Conservation (phyloP, 2,329 filamentous ascomycete genomes). For the Aspergillus fumigatiaffinis region DNA sequence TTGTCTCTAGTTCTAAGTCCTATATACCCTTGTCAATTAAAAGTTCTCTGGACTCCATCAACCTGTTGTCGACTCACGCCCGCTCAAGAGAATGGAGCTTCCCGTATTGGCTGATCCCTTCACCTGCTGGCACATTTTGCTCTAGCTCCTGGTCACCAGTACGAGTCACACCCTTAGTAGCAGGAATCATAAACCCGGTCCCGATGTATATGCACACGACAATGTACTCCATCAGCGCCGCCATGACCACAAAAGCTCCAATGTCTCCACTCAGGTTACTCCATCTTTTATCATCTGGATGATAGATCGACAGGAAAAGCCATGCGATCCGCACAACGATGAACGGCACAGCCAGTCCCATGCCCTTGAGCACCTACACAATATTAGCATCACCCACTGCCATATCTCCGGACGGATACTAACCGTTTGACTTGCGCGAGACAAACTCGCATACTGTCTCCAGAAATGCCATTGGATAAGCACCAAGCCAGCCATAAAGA, state of each 20-base stretch:
- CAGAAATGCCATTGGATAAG: slow-evolving; percentile 18
- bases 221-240: slow-evolving; percentile 16
- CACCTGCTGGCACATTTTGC: no score
- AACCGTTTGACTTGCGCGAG: slow-evolving; percentile 13
- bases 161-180: neutral
- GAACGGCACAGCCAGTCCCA: slow-evolving; percentile 17
- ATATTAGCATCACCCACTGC: neutral
- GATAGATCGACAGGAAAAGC: slow-evolving; percentile 20
- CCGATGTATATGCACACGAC: slow-evolving; percentile 16
- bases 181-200: slow-evolving; percentile 12
- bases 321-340: slow-evolving; percentile 19
- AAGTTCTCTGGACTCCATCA: no score
- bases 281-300: slow-evolving; percentile 12
- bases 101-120: neutral
- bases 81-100: neutral
- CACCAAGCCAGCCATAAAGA: slow-evolving; percentile 15
- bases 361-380: slow-evolving; percentile 12
- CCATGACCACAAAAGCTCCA: slow-evolving; percentile 20
- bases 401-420: neutral
- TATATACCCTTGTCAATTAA: slow-evolving; percentile 17
- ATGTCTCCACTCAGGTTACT: slow-evolving; percentile 16
- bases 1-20: slow-evolving; percentile 23
- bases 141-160: neutral
- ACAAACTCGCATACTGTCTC: slow-evolving; percentile 8
- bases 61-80: no score